Evolutionary conservation across 441 rosid species (phyloP), one percentile per base, ranked within the genome.

Genomic region (Adansonia madagascariensis): DNA sequence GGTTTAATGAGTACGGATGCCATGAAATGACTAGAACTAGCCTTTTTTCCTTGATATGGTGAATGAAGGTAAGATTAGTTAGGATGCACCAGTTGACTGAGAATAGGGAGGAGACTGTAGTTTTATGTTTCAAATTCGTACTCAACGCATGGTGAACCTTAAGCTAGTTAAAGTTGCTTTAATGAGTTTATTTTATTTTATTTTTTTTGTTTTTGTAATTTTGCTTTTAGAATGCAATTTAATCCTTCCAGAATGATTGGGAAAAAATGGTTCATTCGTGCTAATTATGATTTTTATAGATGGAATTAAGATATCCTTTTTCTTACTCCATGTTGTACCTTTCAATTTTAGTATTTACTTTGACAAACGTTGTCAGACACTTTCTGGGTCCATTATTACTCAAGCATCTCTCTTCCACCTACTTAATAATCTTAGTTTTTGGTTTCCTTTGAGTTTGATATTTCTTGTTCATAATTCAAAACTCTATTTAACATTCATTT

Each of bases 61-160:
- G 71, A 41, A 65, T 65, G 52, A 65, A 41, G 52, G 71, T 63
- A n/a, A 46, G 70, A n/a, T 65, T 64, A 17, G 49, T 17, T 66
- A 8, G 53, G 50, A 41, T 9, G 52, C 17, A 27, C 18, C 71
- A 43, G 43, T 65, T n/a, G 27, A 43, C 31, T n/a, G 18, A 61
- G 49, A 64, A 22, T 11, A 55, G 24, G 31, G 27, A 43, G n/a
- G 39, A 35, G 39, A 35, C 39, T 66, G 6, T 8, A 15, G 46
- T 63, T 8, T 63, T 66, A 18, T 9, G 71, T 43, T 66, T 46
- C 52, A 66, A 46, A 66, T 66, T 66, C 12, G 22, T 44, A 18
- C 52, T 43, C 27, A 43, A 66, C 4, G 3, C 10, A 66, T 46
- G 9, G 24, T 66, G 50, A 43, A 43, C 47, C 71, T 66, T 43